Percentiles rank a stretch among this genome's conserved stretches.
Conservation (phyloP, 768 basidiomycete species). For the Glaciozyma antarctica region DNA sequence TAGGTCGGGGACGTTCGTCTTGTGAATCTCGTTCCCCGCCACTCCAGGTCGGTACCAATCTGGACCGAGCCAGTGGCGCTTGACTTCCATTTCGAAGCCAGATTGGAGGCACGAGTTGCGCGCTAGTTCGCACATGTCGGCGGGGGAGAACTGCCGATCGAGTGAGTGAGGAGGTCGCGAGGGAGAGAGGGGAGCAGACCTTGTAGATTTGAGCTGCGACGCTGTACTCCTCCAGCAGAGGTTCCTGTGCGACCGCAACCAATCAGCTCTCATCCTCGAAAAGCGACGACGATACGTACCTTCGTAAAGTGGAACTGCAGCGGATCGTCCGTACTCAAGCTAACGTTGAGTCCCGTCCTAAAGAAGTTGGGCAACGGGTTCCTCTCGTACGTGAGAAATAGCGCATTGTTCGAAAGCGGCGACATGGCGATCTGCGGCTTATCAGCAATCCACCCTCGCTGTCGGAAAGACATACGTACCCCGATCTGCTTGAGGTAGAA, state of each 20-base stretch:
- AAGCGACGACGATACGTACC: constrained; percentile 41
- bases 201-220: constrained; percentile 99
- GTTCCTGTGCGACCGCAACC: constrained; percentile 53
- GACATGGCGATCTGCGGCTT: constrained; percentile 75
- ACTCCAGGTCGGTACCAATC: constrained; percentile 89
- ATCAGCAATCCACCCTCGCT: no score
- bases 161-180: background rate
- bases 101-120: constrained; percentile 93
- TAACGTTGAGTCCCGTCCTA: constrained; percentile 84
- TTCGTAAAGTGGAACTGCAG: constrained; percentile 98
- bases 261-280: background rate
- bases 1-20: constrained; percentile 97
- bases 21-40: constrained; percentile 89
- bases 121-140: constrained; percentile 78
- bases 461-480: no score
- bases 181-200: constrained; percentile 23
- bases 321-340: constrained; percentile 89
- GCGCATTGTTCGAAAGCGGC: constrained; percentile 91
- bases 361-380: constrained; percentile 97
- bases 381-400: constrained; percentile 92
- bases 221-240: constrained; percentile 89
- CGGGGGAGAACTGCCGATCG: background rate
- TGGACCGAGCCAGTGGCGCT: constrained; percentile 84
- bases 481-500: constrained; percentile 93
- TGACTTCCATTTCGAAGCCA: constrained; percentile 97